Evolutionary conservation across 2,329 filamentous ascomycete species (phyloP).

Genomic region (Phyllosticta citrichinensis): DNA sequence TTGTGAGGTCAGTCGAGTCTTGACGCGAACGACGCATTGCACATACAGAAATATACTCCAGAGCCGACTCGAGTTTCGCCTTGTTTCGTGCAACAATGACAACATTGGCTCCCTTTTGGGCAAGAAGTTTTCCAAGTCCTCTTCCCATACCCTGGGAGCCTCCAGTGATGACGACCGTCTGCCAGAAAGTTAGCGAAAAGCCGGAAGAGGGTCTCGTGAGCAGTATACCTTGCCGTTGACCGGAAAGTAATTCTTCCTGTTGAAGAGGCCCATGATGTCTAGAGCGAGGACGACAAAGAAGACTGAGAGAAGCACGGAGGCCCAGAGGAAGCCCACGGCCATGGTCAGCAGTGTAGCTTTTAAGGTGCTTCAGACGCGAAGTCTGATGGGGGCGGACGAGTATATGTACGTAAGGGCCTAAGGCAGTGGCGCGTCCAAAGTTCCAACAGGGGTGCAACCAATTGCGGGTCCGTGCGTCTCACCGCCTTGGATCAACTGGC

Average conservation of each 20-base stretch:
- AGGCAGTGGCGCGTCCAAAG: too few species aligned
- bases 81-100: constrained; percentile 74
- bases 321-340: constrained; percentile 28
- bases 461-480: background rate
- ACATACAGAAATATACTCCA: constrained; percentile 54
- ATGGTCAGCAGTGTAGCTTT: constrained; percentile 15
- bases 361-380: background rate
- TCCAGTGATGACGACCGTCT: constrained; percentile 86
- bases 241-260: constrained; percentile 63
- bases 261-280: constrained; percentile 58
- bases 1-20: background rate
- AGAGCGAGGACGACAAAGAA: constrained; percentile 29
- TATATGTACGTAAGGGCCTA: background rate
- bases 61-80: constrained; percentile 60
- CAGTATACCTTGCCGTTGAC: constrained; percentile 70
- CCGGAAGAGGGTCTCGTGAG: constrained; percentile 1
- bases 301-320: constrained; percentile 23
- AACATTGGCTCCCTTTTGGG: constrained; percentile 75
- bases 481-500: background rate
- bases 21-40: background rate
- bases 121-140: constrained; percentile 61
- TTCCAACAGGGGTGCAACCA: background rate
- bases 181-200: constrained; percentile 8
- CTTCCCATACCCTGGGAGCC: constrained; percentile 89
- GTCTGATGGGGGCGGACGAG: background rate